A percentile compares a stretch with the other conserved stretches of the same genome.
Conservation (phyloP, 73 alveolate species). For the Stentor roeselii region DNA sequence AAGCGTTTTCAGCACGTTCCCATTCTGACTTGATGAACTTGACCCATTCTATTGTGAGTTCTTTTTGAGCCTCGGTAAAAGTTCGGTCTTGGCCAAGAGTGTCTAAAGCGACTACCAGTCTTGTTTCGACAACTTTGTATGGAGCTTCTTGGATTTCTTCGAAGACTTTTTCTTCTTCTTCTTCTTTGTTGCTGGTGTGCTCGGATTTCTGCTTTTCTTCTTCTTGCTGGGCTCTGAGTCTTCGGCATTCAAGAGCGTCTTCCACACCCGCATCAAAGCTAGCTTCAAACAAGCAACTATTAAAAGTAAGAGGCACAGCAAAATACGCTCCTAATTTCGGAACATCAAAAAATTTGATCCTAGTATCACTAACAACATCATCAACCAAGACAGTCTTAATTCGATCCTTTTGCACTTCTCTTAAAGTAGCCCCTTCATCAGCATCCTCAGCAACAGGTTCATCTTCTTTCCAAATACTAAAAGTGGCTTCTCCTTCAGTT, state of each 20-base stretch:
- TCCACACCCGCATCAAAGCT: slow-evolving; percentile 80
- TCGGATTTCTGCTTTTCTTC: slow-evolving; percentile 33
- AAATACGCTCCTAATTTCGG: slow-evolving; percentile 88
- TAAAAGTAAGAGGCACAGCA: slow-evolving; percentile 78
- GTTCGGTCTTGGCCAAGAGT: slow-evolving; percentile 90
- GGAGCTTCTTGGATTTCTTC: slow-evolving; percentile 74
- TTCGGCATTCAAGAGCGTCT: slow-evolving; percentile 67
- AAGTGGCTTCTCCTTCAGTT: slow-evolving; percentile 25
- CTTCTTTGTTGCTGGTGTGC: slow-evolving; percentile 56
- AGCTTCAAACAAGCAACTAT: slow-evolving; percentile 70
- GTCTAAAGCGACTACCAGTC: slow-evolving; percentile 80
- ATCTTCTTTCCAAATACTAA: slow-evolving; percentile 36
- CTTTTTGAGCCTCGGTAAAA: slow-evolving; percentile 60
- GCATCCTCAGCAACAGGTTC: slow-evolving; percentile 42
- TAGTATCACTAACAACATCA: slow-evolving; percentile 84
- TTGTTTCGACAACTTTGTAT: slow-evolving; percentile 52
- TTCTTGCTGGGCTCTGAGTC: slow-evolving; percentile 74
- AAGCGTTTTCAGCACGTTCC: slow-evolving; percentile 69
- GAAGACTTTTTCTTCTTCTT: slow-evolving; percentile 69
- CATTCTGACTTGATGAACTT: slow-evolving; percentile 66
- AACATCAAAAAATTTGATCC: slow-evolving; percentile 75
- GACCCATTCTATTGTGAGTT: slow-evolving; percentile 67
- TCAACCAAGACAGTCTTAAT: slow-evolving; percentile 66
- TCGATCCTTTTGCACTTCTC: neutral
- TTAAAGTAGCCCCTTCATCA: slow-evolving; percentile 9